Evolutionary conservation across 1,139 yeast species (phyloP), one percentile per base, ranked within the genome.

Genomic region (Scheffersomyces insectosa): DNA sequence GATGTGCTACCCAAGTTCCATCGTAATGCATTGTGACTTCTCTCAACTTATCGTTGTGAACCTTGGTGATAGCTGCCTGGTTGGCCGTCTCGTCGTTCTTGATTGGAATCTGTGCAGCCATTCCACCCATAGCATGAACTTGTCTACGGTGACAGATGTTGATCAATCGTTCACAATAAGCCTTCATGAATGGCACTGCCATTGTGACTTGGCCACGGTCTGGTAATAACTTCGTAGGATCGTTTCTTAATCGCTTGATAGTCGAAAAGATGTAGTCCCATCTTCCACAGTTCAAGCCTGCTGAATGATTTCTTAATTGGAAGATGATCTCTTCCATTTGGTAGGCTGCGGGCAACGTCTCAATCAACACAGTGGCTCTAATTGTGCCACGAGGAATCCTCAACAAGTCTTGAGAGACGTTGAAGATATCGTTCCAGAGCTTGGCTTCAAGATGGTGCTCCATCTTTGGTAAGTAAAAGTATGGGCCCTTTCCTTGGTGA

Each of bases 71-170:
- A 38, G 89, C 90, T 43, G 69, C 70, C 58, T 70, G 73, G 70
- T 85, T 85, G 57, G 85, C 82, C 45, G 70, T 77, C 38, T 77
- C 75, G 57, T 85, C 89, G 49, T 77, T 73, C 70, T 85, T 85
- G 67, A 84, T 82, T 46, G 91, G 91, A 55, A 85, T 85, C 67
- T 83, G 88, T 25, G 91, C 91, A 52, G 90, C 90, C 91, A 85
- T 85, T 51, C 91, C 91, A 50, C 91, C 91, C 80, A 85, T 82
- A 38, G 89, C 91, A 59, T 84, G 89, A 28, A 85, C 89, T 53
- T 83, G 85, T 59, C 90, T 79, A 64, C 77, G 75, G 70, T 85
- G 91, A 63, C 88, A 82, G 40, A 87, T 82, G 66, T 82, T 72
- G 55, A 85, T 85, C 56, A 85, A 74, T 43, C 82, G 73, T 54